Evolutionary conservation across 305 asterid genomes (phyloP), one percentile per base, ranked within the genome.

Genomic region (Ilex paraguariensis): DNA sequence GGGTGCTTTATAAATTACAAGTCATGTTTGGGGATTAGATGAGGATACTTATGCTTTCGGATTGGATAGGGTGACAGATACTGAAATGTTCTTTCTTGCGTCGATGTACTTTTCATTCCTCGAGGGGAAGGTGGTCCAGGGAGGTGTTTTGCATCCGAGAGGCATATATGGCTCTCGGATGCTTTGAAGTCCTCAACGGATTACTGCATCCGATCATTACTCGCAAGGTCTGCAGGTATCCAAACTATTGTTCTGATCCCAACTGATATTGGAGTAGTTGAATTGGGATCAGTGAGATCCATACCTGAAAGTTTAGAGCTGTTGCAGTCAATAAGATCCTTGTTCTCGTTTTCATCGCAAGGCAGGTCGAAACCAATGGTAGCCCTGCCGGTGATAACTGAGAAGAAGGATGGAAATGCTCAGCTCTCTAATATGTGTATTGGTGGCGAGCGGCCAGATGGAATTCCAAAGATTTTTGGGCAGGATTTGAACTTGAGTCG

Each of bases 61-160:
- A 39, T 70, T 92, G 87, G 98, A 92, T 75, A 85, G 74, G 80
- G 96, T 92, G 45, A 92, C 98, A 0, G 97, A 92, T 68, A 87
- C 91, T 14, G 98, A 92, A 73, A 82, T 92, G 91, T 89, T 92
- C 79, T 92, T 92, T 65, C 87, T 92, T 5, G 95, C 93, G 0
- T 92, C 98, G 1, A 92, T 92, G 98, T 92, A 92, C 76, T 92
- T 92, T 44, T 85, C 93, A 16, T 92, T 92, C 50, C 95, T 5
- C 67, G 76, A 62, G 95, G 91, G 10, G 84, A 75, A 75, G 98
- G 97, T 48, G 98, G 96, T 13, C 98, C 98, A 0, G 97, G 98
- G 28, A 84, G 65, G 63, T 84, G 95, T 65, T 91, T 82, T 58
- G 85, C 74, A 51, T 77, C 85, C 0, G 74, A 82, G 36, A 85